Base-by-base conservation (phyloP, 2,329 filamentous ascomycete genomes). In the Cladophialophora chaetospira region DNA sequence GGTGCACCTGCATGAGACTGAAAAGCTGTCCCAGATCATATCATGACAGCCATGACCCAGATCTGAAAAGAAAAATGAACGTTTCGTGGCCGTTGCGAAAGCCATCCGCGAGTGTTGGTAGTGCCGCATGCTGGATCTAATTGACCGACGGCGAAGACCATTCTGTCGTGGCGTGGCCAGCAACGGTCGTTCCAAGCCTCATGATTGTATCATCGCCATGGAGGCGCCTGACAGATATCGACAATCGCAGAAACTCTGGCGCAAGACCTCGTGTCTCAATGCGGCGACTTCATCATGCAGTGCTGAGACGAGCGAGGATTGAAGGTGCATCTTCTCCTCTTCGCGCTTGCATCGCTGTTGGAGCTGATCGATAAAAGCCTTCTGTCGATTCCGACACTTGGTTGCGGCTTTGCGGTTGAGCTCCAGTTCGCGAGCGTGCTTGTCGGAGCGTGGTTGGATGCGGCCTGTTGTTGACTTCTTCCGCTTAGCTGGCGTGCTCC, bases 351-450 rank as follows among this genome's bases (percentile, higher is more conserved):
- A 62, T 3, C 53, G 56, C 10, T 46, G 35, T n/a, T 62, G 55
- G 35, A 62, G 55, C 43, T 58, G 52, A 23, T 62, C 55, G 21
- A 62, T 45, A 29, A 58, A 62, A 3, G 35, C 43, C 40, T 62
- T 62, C 29, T 62, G 59, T 2, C 55, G 55, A 11, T 58, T 62
- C 10, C 59, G 59, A 26, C 59, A 62, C 15, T 62, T 62, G 2
- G 59, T 58, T 5, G 59, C 59, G 15, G 59, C 59, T 44, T 53
- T 58, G 23, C 59, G 59, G 40, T 62, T 62, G 23, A 62, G 55
- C 40, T 62, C 59, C n/a, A 62, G 48, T 45, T 62, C 59, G 1
- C 59, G 47, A 9, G 59, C 59, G 21, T 62, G 59, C 48, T 62
- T 62, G 15, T 58, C 50, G 9, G 55, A 58, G 5, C 59, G 59